Conservation (phyloP, 139 green algal species). For the Pleodorina starrii region DNA sequence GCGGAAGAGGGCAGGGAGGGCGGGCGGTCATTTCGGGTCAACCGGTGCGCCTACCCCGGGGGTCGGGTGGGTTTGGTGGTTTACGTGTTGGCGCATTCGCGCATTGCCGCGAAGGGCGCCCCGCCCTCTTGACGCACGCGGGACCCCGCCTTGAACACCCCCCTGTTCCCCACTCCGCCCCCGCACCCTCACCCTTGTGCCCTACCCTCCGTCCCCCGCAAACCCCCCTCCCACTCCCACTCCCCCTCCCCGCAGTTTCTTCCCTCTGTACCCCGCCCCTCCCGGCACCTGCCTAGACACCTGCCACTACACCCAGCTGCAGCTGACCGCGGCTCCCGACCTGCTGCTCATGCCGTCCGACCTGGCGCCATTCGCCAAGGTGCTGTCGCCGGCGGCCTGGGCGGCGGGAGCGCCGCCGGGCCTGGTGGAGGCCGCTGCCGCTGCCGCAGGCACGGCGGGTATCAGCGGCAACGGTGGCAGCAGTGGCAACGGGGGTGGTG, state of each 20-base stretch:
- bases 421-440: not conserved
- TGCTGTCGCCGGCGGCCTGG: constrained; percentile 54
- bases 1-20: too few species aligned
- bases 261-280: constrained; percentile 90
- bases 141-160: too few species aligned
- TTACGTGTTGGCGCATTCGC: too few species aligned
- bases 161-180: too few species aligned
- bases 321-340: constrained; percentile 80
- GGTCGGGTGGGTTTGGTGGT: too few species aligned
- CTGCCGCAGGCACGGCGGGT: not conserved
- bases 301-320: constrained; percentile 65
- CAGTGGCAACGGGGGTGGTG: too few species aligned
- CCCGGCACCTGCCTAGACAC: constrained; percentile 84
- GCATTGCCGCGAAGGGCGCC: too few species aligned
- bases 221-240: not conserved
- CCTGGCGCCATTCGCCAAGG: constrained; percentile 91
- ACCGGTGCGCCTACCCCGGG: too few species aligned
- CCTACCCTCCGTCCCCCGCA: not conserved
- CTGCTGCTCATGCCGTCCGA: constrained; percentile 95
- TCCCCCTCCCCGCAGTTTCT: constrained; percentile 75
- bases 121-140: too few species aligned
- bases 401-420: constrained; percentile 2
- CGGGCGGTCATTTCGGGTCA: too few species aligned
- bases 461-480: not conserved
- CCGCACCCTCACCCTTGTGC: too few species aligned